Evolutionary conservation across 2,329 filamentous ascomycete species (phyloP).

Genomic region (Alternaria gansuensis): DNA sequence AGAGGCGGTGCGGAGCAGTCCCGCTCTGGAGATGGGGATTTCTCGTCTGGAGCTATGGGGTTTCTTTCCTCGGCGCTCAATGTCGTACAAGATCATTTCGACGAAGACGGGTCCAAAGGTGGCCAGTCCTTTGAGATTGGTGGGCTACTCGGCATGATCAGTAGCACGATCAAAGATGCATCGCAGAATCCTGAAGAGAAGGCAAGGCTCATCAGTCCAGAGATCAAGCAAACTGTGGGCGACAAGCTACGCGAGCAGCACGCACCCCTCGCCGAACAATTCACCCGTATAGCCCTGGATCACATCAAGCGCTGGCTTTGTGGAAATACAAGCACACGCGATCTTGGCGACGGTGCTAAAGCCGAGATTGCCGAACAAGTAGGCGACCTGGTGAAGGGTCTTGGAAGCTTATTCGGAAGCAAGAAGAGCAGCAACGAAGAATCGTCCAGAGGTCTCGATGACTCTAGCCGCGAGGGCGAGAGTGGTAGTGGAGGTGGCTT

Average conservation of each 20-base stretch:
- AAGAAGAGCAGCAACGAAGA: conserved; percentile 35
- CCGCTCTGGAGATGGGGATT: conserved; percentile 28
- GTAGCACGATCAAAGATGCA: conserved; percentile 41
- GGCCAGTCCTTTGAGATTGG: conserved; percentile 37
- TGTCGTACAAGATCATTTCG: conserved; percentile 39
- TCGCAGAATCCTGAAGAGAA: conserved; percentile 44
- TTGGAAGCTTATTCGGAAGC: conserved; percentile 37
- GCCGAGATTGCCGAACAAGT: conserved; percentile 44
- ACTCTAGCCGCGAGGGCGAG: conserved; percentile 23
- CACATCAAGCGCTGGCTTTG: conserved; percentile 47
- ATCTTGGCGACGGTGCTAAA: conserved; percentile 43
- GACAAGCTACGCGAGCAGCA: conserved; percentile 42
- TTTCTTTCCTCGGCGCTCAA: conserved; percentile 41
- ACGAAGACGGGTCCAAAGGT: conserved; percentile 25
- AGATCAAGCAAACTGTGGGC: conserved; percentile 42
- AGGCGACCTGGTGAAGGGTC: conserved; percentile 40
- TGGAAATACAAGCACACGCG: conserved; percentile 43
- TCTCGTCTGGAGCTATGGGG: conserved; percentile 31
- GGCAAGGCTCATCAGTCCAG: conserved; percentile 43
- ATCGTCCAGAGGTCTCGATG: conserved; percentile 31
- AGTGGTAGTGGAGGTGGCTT: conserved; percentile 33
- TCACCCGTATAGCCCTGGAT: conserved; percentile 41
- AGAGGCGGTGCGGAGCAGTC: conserved; percentile 21
- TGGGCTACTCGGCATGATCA: conserved; percentile 40
- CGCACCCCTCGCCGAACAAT: conserved; percentile 41